Base-by-base conservation (phyloP, 1,284 basidiomycete species). In the Trichosporon faecale region DNA sequence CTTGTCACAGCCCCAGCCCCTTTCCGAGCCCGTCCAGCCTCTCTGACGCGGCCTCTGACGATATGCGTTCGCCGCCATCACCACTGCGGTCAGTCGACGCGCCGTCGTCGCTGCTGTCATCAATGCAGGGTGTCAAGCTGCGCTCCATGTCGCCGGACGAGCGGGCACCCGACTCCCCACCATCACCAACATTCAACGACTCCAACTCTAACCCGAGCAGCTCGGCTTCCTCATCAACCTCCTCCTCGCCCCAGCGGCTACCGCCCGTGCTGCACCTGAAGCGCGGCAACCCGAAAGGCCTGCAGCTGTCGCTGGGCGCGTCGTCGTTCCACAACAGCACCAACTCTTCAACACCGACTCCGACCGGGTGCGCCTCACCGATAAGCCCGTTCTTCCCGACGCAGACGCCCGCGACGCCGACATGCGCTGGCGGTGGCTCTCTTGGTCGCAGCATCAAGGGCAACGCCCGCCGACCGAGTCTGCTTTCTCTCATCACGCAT, bases 401-500 rank as follows among this genome's bases (percentile, higher is more conserved):
- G 16, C 64, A 73, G 12, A 79, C 77, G 5, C 80, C 80, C 2
- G 76, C 67, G 68, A 79, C 80, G 8, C 78, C 80, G 2, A 18
- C 31, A 9, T 44, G 44, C 23, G 12, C 63, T 11, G 63, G 21
- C 63, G 23, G 35, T 16, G 63, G 63, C 27, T 61, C 57, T 2
- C 29, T 61, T 7, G 63, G 63, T 8, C 23, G 73, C 14, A 68
- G 76, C 27, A 63, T 71, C 11, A 70, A 74, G 11, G 66, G 57
- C 46, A 72, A 71, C 23, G 44, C 67, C 11, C 70, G 76, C 11
- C 72, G 81, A 64, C 79, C 80, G 4, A 77, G 74, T 27, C 70
- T 82, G 7, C 72, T 81, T 29, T 79, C 74, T 65, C 73, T 82
- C 40, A 76, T 80, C 69, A 81, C 79, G 16, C 76, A 78, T 29